A percentile compares a stretch with the other conserved stretches of the same genome.
Conservation (phyloP, 106 monocot species). For the Dendrobium huoshanense region DNA sequence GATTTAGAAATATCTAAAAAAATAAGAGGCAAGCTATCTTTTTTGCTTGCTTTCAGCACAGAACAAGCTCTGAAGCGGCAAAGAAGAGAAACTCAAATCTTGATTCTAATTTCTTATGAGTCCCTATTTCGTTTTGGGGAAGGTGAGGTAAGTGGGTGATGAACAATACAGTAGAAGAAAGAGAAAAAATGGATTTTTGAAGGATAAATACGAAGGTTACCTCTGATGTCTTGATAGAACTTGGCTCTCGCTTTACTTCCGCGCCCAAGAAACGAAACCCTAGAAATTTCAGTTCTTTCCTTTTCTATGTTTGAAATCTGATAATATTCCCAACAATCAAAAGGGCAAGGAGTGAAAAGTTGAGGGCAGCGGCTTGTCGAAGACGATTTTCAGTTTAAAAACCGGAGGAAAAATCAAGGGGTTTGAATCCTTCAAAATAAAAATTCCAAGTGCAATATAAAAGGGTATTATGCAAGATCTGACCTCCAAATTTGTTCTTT, state of each 20-base stretch:
- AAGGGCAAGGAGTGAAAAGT: neutral
- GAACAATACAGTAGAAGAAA: neutral
- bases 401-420: no score
- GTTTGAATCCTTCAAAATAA: no score
- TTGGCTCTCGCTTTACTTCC: neutral
- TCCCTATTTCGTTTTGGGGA: neutral
- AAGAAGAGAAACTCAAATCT: neutral
- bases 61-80: neutral
- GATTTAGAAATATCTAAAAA: neutral
- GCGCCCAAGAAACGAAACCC: conserved; percentile 1
- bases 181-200: neutral
- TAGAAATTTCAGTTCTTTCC: neutral
- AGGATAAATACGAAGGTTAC: neutral
- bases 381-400: no score
- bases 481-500: no score
- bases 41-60: neutral
- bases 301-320: neutral
- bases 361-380: neutral
- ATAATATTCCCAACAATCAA: neutral
- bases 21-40: neutral
- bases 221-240: neutral
- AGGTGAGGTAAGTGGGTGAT: neutral
- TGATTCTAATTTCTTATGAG: neutral
- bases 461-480: no score
- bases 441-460: no score